Percentiles rank a stretch among this genome's conserved stretches.
These are phyloP conservation scores for Ascochyta pisi DNA, from an alignment of 2,329 filamentous ascomycete species.

Conservation along the genomic window DNA sequence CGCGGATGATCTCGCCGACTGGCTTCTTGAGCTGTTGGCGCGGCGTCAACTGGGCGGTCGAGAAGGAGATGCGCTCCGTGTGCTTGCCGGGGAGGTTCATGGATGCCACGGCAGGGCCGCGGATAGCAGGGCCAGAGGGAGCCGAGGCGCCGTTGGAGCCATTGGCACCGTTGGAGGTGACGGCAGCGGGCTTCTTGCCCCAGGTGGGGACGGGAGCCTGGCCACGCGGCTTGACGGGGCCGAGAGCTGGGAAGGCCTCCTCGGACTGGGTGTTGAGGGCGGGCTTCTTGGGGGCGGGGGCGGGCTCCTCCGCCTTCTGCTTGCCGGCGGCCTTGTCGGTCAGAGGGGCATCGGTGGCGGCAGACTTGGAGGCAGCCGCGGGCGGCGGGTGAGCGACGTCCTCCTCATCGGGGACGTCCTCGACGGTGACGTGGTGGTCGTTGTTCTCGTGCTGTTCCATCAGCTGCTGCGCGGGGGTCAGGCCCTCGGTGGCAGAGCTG, in stretches of 20 bases:
- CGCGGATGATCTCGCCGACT: conserved; percentile 82
- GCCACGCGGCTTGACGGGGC: conserved; percentile 69
- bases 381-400: conserved; percentile 65
- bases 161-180: conserved; percentile 57
- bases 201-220: conserved; percentile 74
- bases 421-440: conserved; percentile 72
- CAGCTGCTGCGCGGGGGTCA: conserved; percentile 63
- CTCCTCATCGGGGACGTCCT: conserved; percentile 84
- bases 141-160: conserved; percentile 66
- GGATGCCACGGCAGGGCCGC: conserved; percentile 59
- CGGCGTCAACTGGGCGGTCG: conserved; percentile 77
- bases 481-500: conserved; percentile 44
- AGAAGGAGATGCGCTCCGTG: conserved; percentile 76
- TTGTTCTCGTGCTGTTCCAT: conserved; percentile 70
- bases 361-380: conserved; percentile 50
- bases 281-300: conserved; percentile 42
- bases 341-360: conserved; percentile 47
- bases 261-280: conserved; percentile 83
- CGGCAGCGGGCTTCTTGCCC: conserved; percentile 69
- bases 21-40: conserved; percentile 82
- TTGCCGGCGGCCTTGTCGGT: conserved; percentile 73
- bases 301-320: conserved; percentile 64
- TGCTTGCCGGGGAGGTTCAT: conserved; percentile 84
- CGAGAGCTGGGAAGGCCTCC: conserved; percentile 92
- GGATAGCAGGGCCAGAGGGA: conserved; percentile 58